Base-by-base conservation (phyloP, 192 early-diverging fungal genomes). In the Thamnidium elegans region DNA sequence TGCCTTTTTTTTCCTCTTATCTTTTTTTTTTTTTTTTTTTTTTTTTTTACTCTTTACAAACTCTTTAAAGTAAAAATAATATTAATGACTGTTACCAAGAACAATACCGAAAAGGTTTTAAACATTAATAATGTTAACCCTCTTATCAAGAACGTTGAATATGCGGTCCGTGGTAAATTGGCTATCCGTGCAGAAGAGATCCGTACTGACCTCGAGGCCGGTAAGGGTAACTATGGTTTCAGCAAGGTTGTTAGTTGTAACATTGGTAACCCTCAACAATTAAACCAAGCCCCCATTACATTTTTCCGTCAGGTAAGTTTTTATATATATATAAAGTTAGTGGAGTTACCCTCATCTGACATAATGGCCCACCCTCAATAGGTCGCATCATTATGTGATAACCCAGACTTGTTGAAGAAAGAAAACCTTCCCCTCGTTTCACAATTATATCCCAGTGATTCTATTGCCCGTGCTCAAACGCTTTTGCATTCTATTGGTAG, bases 251-350 rank as follows among this genome's bases (percentile, higher is more conserved):
- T 85, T 39, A 83, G 79, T 68, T 92, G 91, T 78, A 96, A 96
- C 69, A 96, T 96, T 69, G 94, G 94, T 60, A 96, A 96, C 77
- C 94, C 94, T 54, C 94, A 96, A 79, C 92, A 92, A 74, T 83
- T 96, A 3, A 70, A 75, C 31, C 93, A 96, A 79, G 84, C 86
- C 65, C 97, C 97, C 30, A 92, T 99, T 73, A 95, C 97, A 15
- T 99, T 99, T 63, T 89, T 96, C 81, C 90, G 97, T 48, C 97
- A 99, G 77, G 90, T 90, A 76, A 55, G 55, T 44, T 21, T 58
- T 11, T 43, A 11, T 42, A 3, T 17, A 17, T 20, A 15, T 30
- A 36, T 53, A 53, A 32, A 2, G 9, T 6, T 9, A 39, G 9
- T 9, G 9, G 9, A 39, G 36, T 6, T 39, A 48, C 15, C 46